Evolutionary conservation across 768 basidiomycete genomes (phyloP), one percentile per base, ranked within the genome.

Genomic region (Leucogyrophana mollusca): DNA sequence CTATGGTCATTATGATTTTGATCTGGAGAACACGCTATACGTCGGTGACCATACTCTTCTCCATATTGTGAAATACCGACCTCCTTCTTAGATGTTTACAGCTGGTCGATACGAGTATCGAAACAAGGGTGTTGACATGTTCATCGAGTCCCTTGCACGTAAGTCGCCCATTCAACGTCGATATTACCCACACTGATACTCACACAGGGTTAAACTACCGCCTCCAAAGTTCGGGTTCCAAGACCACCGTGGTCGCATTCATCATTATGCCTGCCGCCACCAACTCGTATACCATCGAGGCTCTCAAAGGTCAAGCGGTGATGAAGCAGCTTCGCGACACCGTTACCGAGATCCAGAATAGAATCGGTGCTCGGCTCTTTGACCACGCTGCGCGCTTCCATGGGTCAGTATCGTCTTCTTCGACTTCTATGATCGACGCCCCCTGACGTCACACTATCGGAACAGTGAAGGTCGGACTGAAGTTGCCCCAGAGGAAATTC

Each of bases 111-210:
- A 99, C 67, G 96, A 99, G 67, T 99, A 96, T 67, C 80, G 96
- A 34, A 99, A 99, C 75, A 99, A 99, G 73, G 96, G 96, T 46
- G 94, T 98, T 23, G 96, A 99, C 64, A 96, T 99, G 95, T 99
- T 97, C 65, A 95, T 99, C 56, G 96, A 99, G 70, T 79, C 87
- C 14, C 82, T 99, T 46, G 96, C 95, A 22, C 90, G 95, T 83
- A 54, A 37, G 79, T 67, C 17, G 36, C 62, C 37, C 27, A 21
- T n/a, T 21, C 32, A 36, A 39, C 6, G n/a, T 7, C 16, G 27
- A 37, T 16, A 9, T 16, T 16, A 7, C 6, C 35, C 18, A n/a
- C 34, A 17, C 30, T 45, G 20, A 34, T 47, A 18, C 8, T 9
- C 9, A n/a, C 22, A 21, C 43, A 73, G 71, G 71, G 47, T 73